These are phyloP conservation scores for Aotearoamyces nothofagi DNA, from an alignment of 2,329 filamentous ascomycete species.

Conservation along the genomic window DNA sequence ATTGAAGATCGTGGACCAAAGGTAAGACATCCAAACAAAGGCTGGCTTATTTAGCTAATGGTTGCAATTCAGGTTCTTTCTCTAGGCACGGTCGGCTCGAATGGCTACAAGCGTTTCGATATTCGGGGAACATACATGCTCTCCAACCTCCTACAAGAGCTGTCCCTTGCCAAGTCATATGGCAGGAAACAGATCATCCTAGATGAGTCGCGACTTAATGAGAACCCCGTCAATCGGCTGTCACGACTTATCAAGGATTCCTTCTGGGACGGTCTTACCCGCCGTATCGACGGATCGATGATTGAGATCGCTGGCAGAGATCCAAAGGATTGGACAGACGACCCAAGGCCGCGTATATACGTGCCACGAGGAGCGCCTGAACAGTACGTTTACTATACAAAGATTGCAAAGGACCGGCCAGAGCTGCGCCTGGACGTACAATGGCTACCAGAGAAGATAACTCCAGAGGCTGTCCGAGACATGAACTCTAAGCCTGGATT, in stretches of 20 bases:
- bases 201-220: conserved; percentile 80
- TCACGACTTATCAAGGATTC: conserved; percentile 74
- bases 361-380: conserved; percentile 72
- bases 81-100: conserved; percentile 72
- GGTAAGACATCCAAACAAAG: conserved; percentile 26
- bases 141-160: conserved; percentile 88
- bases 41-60: conserved; percentile 1
- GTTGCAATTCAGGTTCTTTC: conserved; percentile 47
- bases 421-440: conserved; percentile 81
- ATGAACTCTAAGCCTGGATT: conserved; percentile 82
- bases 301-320: conserved; percentile 79
- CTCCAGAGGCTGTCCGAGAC: conserved; percentile 64
- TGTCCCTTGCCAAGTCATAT: conserved; percentile 82
- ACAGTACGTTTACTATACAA: conserved; percentile 78
- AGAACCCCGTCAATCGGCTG: conserved; percentile 85
- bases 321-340: conserved; percentile 87
- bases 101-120: conserved; percentile 76
- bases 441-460: conserved; percentile 61
- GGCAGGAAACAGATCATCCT: conserved; percentile 81
- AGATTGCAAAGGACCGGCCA: conserved; percentile 63
- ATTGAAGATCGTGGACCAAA: conserved; percentile 93
- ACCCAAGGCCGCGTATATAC: conserved; percentile 85
- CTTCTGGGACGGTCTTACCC: conserved; percentile 86
- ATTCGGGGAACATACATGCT: conserved; percentile 95
- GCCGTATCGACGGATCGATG: conserved; percentile 76